These are phyloP conservation scores for Raphidocelis subcapitata DNA, from an alignment of 139 green algal genomes.

Conservation along the genomic window DNA sequence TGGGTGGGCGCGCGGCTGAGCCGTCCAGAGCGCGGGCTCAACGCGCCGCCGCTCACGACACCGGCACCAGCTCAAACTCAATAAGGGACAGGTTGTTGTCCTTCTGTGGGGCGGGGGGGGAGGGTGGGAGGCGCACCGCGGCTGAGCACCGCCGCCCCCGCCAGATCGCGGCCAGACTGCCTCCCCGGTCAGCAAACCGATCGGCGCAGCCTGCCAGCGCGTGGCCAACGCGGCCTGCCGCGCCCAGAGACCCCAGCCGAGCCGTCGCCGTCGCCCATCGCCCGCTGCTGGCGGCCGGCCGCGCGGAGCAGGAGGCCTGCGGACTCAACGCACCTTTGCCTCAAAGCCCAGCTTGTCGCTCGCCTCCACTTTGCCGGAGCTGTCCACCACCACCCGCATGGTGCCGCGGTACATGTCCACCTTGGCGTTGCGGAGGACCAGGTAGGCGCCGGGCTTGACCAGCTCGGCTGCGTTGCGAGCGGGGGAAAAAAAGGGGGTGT, in stretches of 20 bases:
- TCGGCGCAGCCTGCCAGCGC: background rate
- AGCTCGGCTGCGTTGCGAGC: conserved; percentile 73
- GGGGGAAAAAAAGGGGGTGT: background rate
- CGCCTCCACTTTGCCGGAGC: conserved; percentile 70
- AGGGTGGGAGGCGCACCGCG: background rate
- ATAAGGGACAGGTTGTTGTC: conserved; percentile 90
- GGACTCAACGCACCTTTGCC: conserved; percentile 46
- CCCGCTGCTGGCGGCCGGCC: background rate
- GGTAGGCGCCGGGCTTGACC: conserved; percentile 51
- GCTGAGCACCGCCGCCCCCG: background rate
- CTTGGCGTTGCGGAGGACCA: conserved; percentile 83
- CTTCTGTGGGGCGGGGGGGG: conserved; percentile 26
- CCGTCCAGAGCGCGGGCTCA: too few relatives aligned
- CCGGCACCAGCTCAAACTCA: conserved; percentile 84
- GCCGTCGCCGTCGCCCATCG: background rate
- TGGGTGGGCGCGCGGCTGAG: too few relatives aligned
- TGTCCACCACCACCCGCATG: conserved; percentile 85
- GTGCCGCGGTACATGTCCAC: conserved; percentile 90
- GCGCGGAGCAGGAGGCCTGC: background rate
- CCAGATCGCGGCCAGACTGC: background rate
- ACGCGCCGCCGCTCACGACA: too few relatives aligned
- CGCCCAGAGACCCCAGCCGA: background rate
- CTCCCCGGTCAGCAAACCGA: background rate
- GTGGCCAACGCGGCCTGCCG: background rate
- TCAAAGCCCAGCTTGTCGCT: conserved; percentile 50